phyloP scores from a whole-genome alignment of 495 filamentous ascomycete species.

The Neurospora sp. region DNA sequence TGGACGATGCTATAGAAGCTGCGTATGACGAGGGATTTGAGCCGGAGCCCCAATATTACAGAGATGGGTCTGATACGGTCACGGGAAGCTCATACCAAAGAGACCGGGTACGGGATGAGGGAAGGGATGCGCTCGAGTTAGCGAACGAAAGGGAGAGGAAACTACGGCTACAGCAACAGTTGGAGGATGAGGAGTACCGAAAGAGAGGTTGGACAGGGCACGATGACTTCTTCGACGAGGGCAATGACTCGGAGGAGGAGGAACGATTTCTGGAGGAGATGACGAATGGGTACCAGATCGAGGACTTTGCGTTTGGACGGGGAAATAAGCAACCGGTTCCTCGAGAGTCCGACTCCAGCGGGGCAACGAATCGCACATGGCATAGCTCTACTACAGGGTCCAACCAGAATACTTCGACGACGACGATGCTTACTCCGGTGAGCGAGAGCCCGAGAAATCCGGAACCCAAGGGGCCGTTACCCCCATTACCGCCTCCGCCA shows the following conservation, averaged over 20 bases:
- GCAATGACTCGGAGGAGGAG: slow-evolving; percentile 84
- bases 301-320: slow-evolving; percentile 73
- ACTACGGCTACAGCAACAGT: slow-evolving; percentile 26
- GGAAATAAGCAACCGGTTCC: slow-evolving; percentile 69
- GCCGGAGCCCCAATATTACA: slow-evolving; percentile 45
- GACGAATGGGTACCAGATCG: slow-evolving; percentile 76
- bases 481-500: slow-evolving; percentile 35
- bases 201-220: slow-evolving; percentile 12
- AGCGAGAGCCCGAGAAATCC: slow-evolving; percentile 44
- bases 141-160: slow-evolving; percentile 45
- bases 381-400: slow-evolving; percentile 73
- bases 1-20: slow-evolving; percentile 92
- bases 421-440: slow-evolving; percentile 62
- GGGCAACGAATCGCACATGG: slow-evolving; percentile 75
- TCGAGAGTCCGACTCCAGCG: slow-evolving; percentile 81
- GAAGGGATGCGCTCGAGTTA: slow-evolving; percentile 59
- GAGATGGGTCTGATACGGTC: slow-evolving; percentile 37
- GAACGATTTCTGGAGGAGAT: slow-evolving; percentile 89
- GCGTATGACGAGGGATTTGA: slow-evolving; percentile 92
- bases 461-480: slow-evolving; percentile 18
- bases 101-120: slow-evolving; percentile 67
- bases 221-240: slow-evolving; percentile 44
- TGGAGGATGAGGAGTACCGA: slow-evolving; percentile 28
- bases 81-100: slow-evolving; percentile 37
- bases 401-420: slow-evolving; percentile 59